Evolutionary conservation across 2,329 filamentous ascomycete species (phyloP).

Genomic region (Talaromyces sp.): DNA sequence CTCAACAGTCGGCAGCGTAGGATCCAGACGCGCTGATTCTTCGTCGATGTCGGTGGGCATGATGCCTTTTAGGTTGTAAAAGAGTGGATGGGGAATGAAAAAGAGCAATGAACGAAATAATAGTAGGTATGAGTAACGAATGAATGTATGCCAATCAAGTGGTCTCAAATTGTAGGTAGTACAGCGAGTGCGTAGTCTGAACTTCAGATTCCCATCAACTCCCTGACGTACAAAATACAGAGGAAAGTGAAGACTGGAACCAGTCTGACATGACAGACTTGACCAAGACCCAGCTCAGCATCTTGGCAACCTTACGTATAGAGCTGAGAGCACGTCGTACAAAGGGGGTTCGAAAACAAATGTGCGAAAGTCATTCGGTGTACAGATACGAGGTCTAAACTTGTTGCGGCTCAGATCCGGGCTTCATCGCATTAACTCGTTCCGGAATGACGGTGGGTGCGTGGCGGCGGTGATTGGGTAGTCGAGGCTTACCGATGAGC

Average conservation of each 20-base stretch:
- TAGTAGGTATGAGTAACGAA: neutral
- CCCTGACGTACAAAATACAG: neutral
- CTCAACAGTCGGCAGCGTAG: slow-evolving; percentile 74
- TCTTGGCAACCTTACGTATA: neutral
- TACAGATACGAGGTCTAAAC: neutral
- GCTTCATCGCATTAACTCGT: neutral
- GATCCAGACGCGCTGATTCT: slow-evolving; percentile 23
- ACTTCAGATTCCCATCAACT: neutral
- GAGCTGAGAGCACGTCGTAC: neutral
- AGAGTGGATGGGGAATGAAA: neutral
- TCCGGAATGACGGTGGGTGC: neutral
- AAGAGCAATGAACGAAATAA: neutral
- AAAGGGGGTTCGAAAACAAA: neutral
- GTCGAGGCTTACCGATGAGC: neutral
- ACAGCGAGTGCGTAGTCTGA: neutral
- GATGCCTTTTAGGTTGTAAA: neutral
- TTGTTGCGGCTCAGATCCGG: slow-evolving; percentile 8
- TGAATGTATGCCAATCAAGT: neutral
- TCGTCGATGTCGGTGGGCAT: slow-evolving; percentile 12
- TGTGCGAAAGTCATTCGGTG: neutral
- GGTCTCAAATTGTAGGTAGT: neutral
- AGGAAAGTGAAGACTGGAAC: neutral
- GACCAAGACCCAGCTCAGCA: neutral
- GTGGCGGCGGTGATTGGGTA: neutral
- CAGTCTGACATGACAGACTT: neutral